phyloP scores from a whole-genome alignment of 139 green algal species.

The Chlorella sp. region DNA sequence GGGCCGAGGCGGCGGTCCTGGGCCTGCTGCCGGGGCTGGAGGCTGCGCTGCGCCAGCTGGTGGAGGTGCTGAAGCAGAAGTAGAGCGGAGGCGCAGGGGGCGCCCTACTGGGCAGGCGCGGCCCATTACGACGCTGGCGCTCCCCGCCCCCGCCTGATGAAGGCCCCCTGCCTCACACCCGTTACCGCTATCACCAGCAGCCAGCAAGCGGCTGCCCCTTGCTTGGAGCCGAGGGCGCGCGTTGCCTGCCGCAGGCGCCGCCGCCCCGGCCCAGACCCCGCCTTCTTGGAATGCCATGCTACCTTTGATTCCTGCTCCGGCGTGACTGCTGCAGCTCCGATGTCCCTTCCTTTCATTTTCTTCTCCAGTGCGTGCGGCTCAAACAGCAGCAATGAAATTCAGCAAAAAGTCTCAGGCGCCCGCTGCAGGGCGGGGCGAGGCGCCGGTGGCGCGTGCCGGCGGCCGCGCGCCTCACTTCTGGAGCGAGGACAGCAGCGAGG shows the following conservation, averaged over 20 bases:
- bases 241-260: not conserved
- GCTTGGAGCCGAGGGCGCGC: not conserved
- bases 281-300: not conserved
- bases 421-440: too few species aligned
- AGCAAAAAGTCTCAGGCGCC: too few species aligned
- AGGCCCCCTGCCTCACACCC: too few species aligned
- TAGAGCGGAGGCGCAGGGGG: not conserved
- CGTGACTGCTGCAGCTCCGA: not conserved
- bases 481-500: conserved; percentile 45
- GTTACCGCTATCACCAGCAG: too few species aligned
- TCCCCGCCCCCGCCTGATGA: too few species aligned
- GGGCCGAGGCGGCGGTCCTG: not conserved
- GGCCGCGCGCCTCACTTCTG: too few species aligned
- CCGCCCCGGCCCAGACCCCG: not conserved
- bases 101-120: not conserved
- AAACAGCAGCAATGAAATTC: too few species aligned
- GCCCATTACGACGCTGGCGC: not conserved
- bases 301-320: not conserved
- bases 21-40: conserved; percentile 13
- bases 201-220: too few species aligned
- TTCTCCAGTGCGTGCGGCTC: too few species aligned
- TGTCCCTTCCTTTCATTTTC: not conserved
- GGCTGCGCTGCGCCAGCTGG: conserved; percentile 6
- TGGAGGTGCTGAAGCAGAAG: conserved; percentile 13
- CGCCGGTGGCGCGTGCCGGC: too few species aligned